Percentiles rank a stretch among this genome's conserved stretches.
Conservation (phyloP, 495 filamentous ascomycete genomes). For the Hypoxylon intermedium region DNA sequence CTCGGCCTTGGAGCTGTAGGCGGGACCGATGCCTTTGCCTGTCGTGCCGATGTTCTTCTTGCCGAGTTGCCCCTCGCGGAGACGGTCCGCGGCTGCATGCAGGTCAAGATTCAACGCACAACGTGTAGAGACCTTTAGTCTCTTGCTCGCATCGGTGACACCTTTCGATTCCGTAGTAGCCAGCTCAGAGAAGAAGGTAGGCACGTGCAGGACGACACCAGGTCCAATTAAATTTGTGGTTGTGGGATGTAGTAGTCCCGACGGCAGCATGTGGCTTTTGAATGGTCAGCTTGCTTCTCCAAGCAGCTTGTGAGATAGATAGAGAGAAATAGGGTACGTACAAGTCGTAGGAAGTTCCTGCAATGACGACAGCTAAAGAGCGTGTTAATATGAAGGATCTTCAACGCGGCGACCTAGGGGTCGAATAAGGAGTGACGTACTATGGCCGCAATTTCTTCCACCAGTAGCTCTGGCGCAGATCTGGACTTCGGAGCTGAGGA, state of each 20-base stretch:
- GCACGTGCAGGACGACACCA: conserved; percentile 78
- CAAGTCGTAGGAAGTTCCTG: conserved; percentile 31
- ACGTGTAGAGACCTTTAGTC: conserved; percentile 82
- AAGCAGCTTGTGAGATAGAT: background rate
- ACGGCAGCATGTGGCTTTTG: conserved; percentile 63
- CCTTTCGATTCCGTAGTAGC: conserved; percentile 74
- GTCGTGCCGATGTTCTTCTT: conserved; percentile 63
- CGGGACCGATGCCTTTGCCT: conserved; percentile 75
- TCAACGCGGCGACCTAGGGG: background rate
- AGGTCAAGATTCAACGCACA: conserved; percentile 86
- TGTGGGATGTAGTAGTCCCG: conserved; percentile 75
- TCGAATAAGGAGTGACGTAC: conserved; percentile 13
- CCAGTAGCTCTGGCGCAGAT: conserved; percentile 34
- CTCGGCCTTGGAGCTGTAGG: conserved; percentile 81
- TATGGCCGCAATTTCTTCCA: conserved; percentile 30
- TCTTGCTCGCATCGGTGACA: conserved; percentile 64
- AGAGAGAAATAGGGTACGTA: conserved; percentile 1
- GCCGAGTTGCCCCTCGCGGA: conserved; percentile 80
- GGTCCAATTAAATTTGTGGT: conserved; percentile 86
- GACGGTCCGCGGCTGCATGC: conserved; percentile 79
- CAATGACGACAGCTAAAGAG: conserved; percentile 21
- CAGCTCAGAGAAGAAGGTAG: conserved; percentile 84
- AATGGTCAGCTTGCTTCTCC: background rate
- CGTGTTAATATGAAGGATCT: background rate
- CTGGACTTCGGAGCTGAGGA: conserved; percentile 30